phyloP scores from a whole-genome alignment of 495 filamentous ascomycete genomes.

The Xylaria bambusicola region DNA sequence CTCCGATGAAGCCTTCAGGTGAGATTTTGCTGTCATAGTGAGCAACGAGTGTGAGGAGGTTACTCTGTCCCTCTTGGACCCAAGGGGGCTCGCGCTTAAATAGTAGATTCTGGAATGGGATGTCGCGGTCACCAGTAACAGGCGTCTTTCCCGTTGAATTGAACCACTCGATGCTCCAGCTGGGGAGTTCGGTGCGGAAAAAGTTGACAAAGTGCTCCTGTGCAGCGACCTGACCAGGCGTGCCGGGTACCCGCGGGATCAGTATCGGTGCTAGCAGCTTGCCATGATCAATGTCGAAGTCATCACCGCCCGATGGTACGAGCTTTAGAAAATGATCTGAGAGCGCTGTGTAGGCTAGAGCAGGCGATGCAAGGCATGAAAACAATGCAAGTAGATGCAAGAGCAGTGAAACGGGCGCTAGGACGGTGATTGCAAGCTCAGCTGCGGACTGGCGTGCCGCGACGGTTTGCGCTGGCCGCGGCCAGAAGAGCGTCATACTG shows the following conservation, averaged over 20 bases:
- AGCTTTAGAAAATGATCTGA: slow-evolving; percentile 68
- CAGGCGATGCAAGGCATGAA: slow-evolving; percentile 35
- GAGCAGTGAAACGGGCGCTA: slow-evolving; percentile 22
- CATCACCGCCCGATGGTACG: slow-evolving; percentile 67
- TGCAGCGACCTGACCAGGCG: slow-evolving; percentile 69
- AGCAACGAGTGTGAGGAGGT: slow-evolving; percentile 81
- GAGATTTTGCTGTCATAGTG: slow-evolving; percentile 89
- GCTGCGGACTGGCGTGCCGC: slow-evolving; percentile 1
- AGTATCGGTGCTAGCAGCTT: slow-evolving; percentile 85
- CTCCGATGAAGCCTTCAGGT: slow-evolving; percentile 89
- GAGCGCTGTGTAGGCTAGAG: slow-evolving; percentile 67
- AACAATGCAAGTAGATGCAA: slow-evolving; percentile 26
- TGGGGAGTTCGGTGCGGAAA: slow-evolving; percentile 69
- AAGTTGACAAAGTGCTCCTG: slow-evolving; percentile 83
- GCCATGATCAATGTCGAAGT: slow-evolving; percentile 79
- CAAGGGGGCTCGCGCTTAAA: slow-evolving; percentile 89
- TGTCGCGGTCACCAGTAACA: slow-evolving; percentile 60
- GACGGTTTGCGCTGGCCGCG: slow-evolving; percentile 5
- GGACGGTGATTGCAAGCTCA: slow-evolving; percentile 16
- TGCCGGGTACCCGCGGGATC: slow-evolving; percentile 86
- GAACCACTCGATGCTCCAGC: slow-evolving; percentile 79
- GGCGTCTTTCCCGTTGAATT: slow-evolving; percentile 87
- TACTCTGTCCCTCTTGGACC: slow-evolving; percentile 69
- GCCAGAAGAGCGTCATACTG: slow-evolving; percentile 27
- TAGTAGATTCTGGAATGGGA: slow-evolving; percentile 87